Base-by-base conservation (phyloP, 2,329 filamentous ascomycete genomes). In the Phyllachora maydis region DNA sequence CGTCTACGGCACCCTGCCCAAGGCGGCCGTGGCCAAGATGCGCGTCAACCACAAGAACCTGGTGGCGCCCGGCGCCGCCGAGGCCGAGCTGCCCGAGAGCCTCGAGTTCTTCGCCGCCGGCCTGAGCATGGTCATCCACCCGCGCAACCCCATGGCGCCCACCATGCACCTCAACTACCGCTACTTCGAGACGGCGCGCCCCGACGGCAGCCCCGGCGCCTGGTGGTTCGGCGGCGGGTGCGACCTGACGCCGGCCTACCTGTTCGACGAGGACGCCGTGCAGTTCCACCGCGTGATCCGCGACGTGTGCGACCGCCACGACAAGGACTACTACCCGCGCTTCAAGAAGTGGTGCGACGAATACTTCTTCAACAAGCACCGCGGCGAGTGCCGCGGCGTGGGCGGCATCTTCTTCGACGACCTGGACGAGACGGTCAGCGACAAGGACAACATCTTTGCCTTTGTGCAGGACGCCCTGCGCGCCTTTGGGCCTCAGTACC, bases 371-470 rank as follows among this genome's bases (percentile, higher is more conserved):
- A 77, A 93, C 49, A 85, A 83, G 45, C 88, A 98, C 53, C 70
- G 88, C 22, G 65, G 66, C 28, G 88, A 98, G 53, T 59, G 68
- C 22, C 74, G 88, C 23, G 88, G 88, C 27, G 54, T 98, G 16
- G 88, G 88, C 25, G 88, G 88, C 25, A 95, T 98, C 48, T 98
- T 98, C 65, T 98, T 98, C 41, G 88, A 98, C 48, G 88, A 98
- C 45, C 60, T 98, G 9, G 88, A 98, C 45, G 76, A 77, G 38
- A 64, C 66, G 2, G 76, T 85, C 38, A 79, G 82, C 30, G 78
- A 88, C 39, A 72, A 78, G 36, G 83, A 95, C 43, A 78, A 82
- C 34, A 65, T 83, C 1, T 95, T 98, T 44, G 68, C 76, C 10
- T 95, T 93, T 36, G 66, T 83, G 26, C 76, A 83, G 41, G 78